Conservation (phyloP, 257 asterid species). For the Solanum habrochaites region DNA sequence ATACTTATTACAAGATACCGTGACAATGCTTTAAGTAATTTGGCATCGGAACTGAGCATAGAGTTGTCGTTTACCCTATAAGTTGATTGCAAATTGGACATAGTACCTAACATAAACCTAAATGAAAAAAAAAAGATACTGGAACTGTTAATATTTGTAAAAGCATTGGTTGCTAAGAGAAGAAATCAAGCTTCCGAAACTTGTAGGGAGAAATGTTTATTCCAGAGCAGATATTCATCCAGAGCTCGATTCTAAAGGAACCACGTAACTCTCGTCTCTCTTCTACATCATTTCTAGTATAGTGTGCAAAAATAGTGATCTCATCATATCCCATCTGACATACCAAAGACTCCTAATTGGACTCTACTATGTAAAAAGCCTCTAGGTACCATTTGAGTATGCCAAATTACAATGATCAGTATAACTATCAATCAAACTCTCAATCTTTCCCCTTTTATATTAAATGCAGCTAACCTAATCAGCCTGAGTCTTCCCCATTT, state of each 20-base stretch:
- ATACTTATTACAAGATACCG: neutral
- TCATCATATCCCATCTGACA: neutral
- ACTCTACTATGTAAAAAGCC: neutral
- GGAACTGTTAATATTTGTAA: neutral
- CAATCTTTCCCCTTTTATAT: neutral
- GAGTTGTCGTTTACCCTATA: neutral
- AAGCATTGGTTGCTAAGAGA: neutral
- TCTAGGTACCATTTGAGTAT: neutral
- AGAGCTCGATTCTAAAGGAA: neutral
- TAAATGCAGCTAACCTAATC: neutral
- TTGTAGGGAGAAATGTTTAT: neutral
- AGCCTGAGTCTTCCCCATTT: neutral
- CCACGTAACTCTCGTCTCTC: neutral
- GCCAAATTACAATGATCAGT: neutral
- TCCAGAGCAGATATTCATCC: neutral
- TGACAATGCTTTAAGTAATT: neutral
- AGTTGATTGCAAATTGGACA: neutral
- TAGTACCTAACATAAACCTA: neutral
- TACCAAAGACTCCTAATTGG: neutral
- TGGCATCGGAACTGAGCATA: neutral
- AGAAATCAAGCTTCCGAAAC: neutral
- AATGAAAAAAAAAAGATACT: neutral
- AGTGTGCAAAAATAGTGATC: neutral
- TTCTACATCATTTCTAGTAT: neutral
- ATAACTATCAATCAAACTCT: neutral